Percentiles rank a stretch among this genome's conserved stretches.
These are phyloP conservation scores for Climacium dendroides DNA, from an alignment of 225 moss, liverwort and hornwort genomes.

Conservation along the genomic window DNA sequence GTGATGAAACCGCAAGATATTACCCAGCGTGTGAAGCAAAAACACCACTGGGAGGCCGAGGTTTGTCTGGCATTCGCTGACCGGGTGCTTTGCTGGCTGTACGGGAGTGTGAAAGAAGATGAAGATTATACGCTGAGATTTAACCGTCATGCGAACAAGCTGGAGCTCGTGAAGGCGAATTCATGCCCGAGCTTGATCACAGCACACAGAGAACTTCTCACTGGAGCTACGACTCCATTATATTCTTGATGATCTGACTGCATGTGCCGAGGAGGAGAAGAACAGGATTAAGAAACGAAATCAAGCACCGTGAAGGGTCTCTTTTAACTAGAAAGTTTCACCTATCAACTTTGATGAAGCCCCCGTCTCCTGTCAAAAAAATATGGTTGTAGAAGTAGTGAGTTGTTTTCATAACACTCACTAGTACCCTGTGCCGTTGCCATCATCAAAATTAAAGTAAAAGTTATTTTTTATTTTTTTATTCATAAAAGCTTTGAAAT, in stretches of 20 bases:
- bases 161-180: conserved; percentile 54
- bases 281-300: background rate
- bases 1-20: conserved; percentile 90
- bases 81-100: conserved; percentile 97
- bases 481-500: too few relatives aligned
- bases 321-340: background rate
- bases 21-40: conserved; percentile 83
- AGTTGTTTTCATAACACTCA: too few relatives aligned
- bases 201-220: conserved; percentile 41
- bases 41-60: conserved; percentile 91
- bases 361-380: background rate
- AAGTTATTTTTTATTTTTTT: too few relatives aligned
- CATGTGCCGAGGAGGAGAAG: background rate
- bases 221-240: background rate
- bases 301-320: background rate
- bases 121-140: conserved; percentile 50
- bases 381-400: background rate
- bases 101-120: conserved; percentile 93
- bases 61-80: conserved; percentile 93
- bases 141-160: conserved; percentile 32
- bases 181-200: conserved; percentile 36
- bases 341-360: background rate
- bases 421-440: too few relatives aligned
- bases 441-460: too few relatives aligned
- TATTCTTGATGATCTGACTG: background rate